These are phyloP conservation scores for Ophiocordyceps camponoti-leonardi DNA, from an alignment of 2,329 filamentous ascomycete species.

Conservation along the genomic window DNA sequence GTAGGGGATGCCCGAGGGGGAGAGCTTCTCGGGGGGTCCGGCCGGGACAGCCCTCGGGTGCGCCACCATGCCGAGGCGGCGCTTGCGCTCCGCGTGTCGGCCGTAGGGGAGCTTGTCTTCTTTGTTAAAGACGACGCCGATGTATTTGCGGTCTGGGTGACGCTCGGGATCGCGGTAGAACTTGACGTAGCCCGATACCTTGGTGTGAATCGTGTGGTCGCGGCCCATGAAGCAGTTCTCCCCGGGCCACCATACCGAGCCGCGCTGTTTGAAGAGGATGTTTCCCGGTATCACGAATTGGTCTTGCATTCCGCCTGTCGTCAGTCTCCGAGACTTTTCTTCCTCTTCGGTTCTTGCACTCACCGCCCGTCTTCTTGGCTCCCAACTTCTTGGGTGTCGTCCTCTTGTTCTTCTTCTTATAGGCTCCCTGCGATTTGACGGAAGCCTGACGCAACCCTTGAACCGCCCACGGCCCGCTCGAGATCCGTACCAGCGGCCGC, in stretches of 20 bases:
- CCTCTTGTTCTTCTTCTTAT: constrained; percentile 45
- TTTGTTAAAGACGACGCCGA: constrained; percentile 79
- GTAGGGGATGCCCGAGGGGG: constrained; percentile 32
- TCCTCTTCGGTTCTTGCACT: constrained; percentile 1
- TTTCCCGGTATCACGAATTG: constrained; percentile 91
- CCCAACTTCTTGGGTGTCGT: constrained; percentile 68
- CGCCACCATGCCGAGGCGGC: constrained; percentile 58
- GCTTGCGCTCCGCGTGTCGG: constrained; percentile 51
- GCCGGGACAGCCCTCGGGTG: constrained; percentile 22
- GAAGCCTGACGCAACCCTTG: constrained; percentile 34
- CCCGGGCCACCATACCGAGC: constrained; percentile 84
- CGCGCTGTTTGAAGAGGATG: constrained; percentile 95
- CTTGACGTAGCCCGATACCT: constrained; percentile 75
- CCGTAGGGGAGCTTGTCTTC: constrained; percentile 65
- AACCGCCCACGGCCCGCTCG: constrained; percentile 21
- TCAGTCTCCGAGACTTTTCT: background rate
- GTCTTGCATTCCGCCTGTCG: constrained; percentile 30
- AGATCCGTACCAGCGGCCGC: constrained; percentile 5
- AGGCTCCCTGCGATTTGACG: constrained; percentile 48
- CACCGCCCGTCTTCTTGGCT: constrained; percentile 82
- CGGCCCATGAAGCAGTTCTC: constrained; percentile 92
- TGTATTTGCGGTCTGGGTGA: constrained; percentile 83
- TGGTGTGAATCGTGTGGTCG: constrained; percentile 89
- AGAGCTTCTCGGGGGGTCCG: constrained; percentile 19
- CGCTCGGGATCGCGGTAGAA: constrained; percentile 81